Percentiles rank a stretch among this genome's conserved stretches.
Evolutionary conservation across 306 rosid species (phyloP).

Genomic region (Pueraria montana): DNA sequence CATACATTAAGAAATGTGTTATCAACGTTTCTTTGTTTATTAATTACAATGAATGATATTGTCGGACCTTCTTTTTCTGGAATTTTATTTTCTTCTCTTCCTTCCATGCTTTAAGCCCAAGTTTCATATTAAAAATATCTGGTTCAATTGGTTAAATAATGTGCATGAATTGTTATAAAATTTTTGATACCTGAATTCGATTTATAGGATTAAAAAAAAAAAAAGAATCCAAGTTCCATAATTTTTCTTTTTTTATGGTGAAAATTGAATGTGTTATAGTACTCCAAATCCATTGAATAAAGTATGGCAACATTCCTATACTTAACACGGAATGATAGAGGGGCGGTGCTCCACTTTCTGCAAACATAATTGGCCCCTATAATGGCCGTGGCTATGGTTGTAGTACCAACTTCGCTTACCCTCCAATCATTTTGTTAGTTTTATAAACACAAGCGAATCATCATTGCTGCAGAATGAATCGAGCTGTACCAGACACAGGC

Average conservation of each 20-base stretch:
- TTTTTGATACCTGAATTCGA: too few species aligned
- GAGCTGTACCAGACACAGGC: neutral
- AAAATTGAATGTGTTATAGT: neutral
- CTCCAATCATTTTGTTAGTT: slow-evolving; percentile 10
- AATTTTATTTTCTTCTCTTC: neutral
- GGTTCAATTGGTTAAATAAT: too few species aligned
- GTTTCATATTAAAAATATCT: too few species aligned
- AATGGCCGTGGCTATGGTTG: neutral
- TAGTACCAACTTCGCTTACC: neutral
- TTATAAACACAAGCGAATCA: neutral
- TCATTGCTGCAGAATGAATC: slow-evolving; percentile 4
- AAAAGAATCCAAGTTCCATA: too few species aligned
- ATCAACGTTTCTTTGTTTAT: too few species aligned
- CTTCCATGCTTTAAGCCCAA: too few species aligned
- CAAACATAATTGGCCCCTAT: slow-evolving; percentile 17
- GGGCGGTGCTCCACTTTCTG: slow-evolving; percentile 38
- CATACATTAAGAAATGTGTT: too few species aligned
- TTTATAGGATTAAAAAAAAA: too few species aligned
- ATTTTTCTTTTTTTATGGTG: neutral
- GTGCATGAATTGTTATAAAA: too few species aligned
- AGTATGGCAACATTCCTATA: neutral
- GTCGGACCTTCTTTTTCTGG: neutral
- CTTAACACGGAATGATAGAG: neutral
- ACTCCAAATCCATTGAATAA: neutral
- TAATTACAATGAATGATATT: neutral